Percentiles rank a stretch among this genome's conserved stretches.
Conservation (phyloP, 257 asterid species). For the Primulina eburnea region DNA sequence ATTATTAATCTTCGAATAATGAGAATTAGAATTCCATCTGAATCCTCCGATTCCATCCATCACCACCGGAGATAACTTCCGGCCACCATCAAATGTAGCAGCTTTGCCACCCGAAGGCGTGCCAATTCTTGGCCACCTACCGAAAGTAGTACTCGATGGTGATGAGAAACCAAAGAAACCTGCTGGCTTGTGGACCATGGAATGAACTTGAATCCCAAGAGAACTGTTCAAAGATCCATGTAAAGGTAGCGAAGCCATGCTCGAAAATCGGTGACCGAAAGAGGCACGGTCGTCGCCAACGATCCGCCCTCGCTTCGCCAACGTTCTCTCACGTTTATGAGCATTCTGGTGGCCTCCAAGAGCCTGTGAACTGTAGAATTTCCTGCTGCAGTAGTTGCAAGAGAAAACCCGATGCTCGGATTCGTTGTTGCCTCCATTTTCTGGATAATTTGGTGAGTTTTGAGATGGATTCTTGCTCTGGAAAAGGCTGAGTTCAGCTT, state of each 20-base stretch:
- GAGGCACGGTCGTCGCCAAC: slow-evolving; percentile 16
- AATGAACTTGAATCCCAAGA: slow-evolving; percentile 60
- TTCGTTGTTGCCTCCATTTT: slow-evolving; percentile 1
- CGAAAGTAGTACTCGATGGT: slow-evolving; percentile 3
- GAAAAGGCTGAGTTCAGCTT: slow-evolving; percentile 42
- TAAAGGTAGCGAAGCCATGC: slow-evolving; percentile 58
- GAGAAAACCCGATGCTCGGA: slow-evolving; percentile 54
- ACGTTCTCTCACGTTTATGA: slow-evolving; percentile 76
- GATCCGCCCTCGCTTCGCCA: slow-evolving; percentile 55
- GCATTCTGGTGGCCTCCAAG: slow-evolving; percentile 97
- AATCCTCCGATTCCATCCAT: slow-evolving; percentile 33
- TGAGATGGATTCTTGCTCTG: slow-evolving; percentile 11
- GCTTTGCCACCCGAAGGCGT: slow-evolving; percentile 43
- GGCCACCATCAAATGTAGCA: slow-evolving; percentile 45
- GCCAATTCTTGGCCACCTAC: slow-evolving; percentile 15
- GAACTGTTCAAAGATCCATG: slow-evolving; percentile 57
- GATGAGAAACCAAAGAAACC: background rate
- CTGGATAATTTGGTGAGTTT: background rate
- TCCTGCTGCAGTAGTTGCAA: slow-evolving; percentile 82
- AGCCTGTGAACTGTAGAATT: slow-evolving; percentile 90
- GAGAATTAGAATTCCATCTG: slow-evolving; percentile 37
- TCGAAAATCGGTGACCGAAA: slow-evolving; percentile 29
- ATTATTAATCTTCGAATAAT: slow-evolving; percentile 19
- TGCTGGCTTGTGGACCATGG: slow-evolving; percentile 67
- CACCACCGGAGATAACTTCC: slow-evolving; percentile 36